A percentile compares a stretch with the other conserved stretches of the same genome.
phyloP scores from a whole-genome alignment of 23 red algal species.

The Gracilaria domingensis region DNA sequence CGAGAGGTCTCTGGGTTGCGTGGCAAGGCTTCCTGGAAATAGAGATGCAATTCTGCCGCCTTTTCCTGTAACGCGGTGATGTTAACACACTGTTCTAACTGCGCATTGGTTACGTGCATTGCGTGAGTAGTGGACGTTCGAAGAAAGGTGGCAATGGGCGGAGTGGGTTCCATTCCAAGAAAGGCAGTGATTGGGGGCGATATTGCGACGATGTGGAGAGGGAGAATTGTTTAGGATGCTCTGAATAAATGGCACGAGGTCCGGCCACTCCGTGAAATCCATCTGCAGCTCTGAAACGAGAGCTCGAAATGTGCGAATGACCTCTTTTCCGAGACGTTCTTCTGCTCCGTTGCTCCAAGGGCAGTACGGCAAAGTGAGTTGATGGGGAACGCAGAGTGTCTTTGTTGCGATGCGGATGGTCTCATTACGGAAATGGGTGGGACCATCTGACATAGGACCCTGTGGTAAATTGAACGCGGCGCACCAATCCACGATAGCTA shows the following conservation, averaged over 20 bases:
- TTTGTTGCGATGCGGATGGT: neutral
- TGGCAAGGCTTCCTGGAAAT: neutral
- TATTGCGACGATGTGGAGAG: neutral
- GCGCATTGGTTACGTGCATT: neutral
- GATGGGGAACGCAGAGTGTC: neutral
- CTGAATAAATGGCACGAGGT: neutral
- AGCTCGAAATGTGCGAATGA: neutral
- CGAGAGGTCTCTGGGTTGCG: neutral
- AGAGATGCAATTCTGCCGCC: neutral
- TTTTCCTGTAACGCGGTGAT: neutral
- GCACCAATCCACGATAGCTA: constrained; percentile 5
- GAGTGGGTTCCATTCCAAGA: neutral
- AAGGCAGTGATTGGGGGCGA: neutral
- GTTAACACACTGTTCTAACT: neutral
- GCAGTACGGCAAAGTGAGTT: neutral
- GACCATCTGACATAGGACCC: neutral
- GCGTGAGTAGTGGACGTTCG: neutral
- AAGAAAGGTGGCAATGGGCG: neutral
- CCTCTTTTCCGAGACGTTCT: neutral
- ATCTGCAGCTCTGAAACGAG: neutral
- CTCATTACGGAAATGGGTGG: neutral
- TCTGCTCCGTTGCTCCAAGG: neutral
- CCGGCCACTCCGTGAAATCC: neutral
- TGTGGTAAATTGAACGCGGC: neutral
- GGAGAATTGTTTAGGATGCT: neutral